Conservation (phyloP, 306 rosid species). For the Dryas octopetala region DNA sequence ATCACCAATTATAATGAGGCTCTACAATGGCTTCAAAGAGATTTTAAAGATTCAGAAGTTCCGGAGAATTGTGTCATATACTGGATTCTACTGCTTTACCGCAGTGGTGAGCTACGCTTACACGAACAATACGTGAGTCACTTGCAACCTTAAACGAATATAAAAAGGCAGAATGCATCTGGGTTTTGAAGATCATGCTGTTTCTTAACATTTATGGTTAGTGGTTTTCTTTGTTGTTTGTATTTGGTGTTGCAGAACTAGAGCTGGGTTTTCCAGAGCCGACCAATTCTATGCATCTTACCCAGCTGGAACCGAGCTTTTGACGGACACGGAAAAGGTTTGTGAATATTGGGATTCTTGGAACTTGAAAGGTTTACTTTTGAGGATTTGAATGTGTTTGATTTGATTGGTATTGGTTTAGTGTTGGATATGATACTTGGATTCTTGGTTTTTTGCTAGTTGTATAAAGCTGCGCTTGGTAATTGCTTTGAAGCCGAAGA, state of each 20-base stretch:
- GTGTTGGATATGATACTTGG: not conserved
- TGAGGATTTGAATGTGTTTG: not conserved
- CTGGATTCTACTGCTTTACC: slow-evolving; percentile 76
- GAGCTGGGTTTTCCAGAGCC: slow-evolving; percentile 95
- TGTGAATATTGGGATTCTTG: not conserved
- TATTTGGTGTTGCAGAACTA: slow-evolving; percentile 59
- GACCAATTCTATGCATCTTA: slow-evolving; percentile 94
- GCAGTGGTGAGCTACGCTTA: slow-evolving; percentile 69
- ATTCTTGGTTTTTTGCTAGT: slow-evolving; percentile 36
- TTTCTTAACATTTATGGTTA: not conserved
- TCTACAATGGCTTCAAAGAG: slow-evolving; percentile 50
- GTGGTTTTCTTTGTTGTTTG: not conserved
- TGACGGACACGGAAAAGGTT: slow-evolving; percentile 82
- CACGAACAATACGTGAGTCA: slow-evolving; percentile 72
- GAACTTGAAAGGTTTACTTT: not conserved
- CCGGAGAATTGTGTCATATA: slow-evolving; percentile 72
- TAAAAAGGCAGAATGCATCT: not conserved
- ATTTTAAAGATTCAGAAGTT: slow-evolving; percentile 78
- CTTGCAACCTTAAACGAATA: not conserved
- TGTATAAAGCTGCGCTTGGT: slow-evolving; percentile 93
- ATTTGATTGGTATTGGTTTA: not conserved
- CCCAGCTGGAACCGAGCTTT: slow-evolving; percentile 92
- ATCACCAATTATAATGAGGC: slow-evolving; percentile 5
- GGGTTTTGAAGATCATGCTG: slow-evolving; percentile 13
- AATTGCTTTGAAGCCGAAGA: slow-evolving; percentile 83